Percentiles rank a stretch among this genome's conserved stretches.
Evolutionary conservation across 495 filamentous ascomycete genomes (phyloP).

Genomic region (Penicillium daleae): DNA sequence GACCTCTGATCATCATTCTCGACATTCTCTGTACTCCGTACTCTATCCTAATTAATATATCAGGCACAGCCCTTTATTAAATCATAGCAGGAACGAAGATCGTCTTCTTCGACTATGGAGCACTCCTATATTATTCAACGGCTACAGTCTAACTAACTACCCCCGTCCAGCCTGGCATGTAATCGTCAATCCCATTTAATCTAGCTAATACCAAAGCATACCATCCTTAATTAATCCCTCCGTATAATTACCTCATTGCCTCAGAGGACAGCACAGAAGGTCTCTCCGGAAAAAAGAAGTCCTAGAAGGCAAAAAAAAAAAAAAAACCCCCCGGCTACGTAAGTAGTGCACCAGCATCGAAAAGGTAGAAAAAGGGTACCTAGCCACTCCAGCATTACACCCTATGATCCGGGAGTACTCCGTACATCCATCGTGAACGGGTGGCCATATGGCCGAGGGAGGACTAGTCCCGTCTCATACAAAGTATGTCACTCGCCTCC

Average conservation of each 20-base stretch:
- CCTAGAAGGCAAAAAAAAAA: not conserved
- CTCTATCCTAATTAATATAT: no score
- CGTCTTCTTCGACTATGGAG: not conserved
- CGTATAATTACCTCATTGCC: not conserved
- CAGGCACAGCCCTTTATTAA: no score
- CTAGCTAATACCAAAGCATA: not conserved
- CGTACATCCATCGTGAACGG: not conserved
- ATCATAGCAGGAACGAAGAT: not conserved
- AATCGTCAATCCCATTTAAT: not conserved
- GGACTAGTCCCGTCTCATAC: slow-evolving; percentile 5
- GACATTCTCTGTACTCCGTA: no score
- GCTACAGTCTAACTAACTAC: no score
- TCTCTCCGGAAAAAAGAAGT: not conserved
- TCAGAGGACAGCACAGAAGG: not conserved
- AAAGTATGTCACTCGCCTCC: not conserved
- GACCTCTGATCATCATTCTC: no score
- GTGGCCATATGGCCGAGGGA: not conserved
- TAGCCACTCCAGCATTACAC: not conserved
- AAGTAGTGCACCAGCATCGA: not conserved
- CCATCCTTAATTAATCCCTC: not conserved
- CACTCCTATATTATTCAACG: not conserved
- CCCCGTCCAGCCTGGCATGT: not conserved
- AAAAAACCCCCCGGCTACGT: slow-evolving; percentile 1
- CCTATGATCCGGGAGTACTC: not conserved
- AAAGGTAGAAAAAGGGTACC: not conserved